Conservation (phyloP, 2,329 filamentous ascomycete species). For the Atkinsonella hypoxylon region DNA sequence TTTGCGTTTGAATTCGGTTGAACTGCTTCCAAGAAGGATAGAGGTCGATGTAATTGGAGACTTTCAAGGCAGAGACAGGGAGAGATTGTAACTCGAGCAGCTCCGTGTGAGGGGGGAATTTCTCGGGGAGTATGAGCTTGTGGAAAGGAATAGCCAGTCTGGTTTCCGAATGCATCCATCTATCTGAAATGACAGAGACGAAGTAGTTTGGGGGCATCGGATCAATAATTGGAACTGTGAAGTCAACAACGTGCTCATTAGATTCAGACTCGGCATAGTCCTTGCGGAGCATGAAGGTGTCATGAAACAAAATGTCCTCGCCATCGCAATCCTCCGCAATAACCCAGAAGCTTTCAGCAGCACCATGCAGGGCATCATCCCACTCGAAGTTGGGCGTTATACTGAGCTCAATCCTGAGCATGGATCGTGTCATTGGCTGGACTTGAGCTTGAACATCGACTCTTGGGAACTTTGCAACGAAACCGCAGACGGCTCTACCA, state of each 20-base stretch:
- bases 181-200: conserved; percentile 83
- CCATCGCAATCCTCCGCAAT: conserved; percentile 95
- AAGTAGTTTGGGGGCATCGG: conserved; percentile 99
- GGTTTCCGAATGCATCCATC: conserved; percentile 98
- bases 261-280: conserved; percentile 77
- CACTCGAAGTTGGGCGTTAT: conserved; percentile 93
- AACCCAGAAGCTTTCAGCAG: conserved; percentile 91
- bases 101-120: conserved; percentile 88
- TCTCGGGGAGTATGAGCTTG: conserved; percentile 86
- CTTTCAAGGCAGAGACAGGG: conserved; percentile 79
- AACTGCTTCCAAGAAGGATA: conserved; percentile 81
- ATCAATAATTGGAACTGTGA: conserved; percentile 91
- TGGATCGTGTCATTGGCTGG: conserved; percentile 85
- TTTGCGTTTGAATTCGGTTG: conserved; percentile 96
- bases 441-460: conserved; percentile 88
- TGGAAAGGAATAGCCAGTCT: conserved; percentile 89
- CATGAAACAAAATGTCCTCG: conserved; percentile 88
- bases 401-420: conserved; percentile 80
- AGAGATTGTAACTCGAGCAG: conserved; percentile 85
- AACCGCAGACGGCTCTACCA: conserved; percentile 69
- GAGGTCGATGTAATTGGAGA: conserved; percentile 65
- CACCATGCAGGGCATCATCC: conserved; percentile 82
- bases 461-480: conserved; percentile 87
- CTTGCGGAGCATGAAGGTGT: conserved; percentile 82
- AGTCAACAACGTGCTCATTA: conserved; percentile 90